phyloP scores from a whole-genome alignment of 139 green algal species.

The Volvox africanus region DNA sequence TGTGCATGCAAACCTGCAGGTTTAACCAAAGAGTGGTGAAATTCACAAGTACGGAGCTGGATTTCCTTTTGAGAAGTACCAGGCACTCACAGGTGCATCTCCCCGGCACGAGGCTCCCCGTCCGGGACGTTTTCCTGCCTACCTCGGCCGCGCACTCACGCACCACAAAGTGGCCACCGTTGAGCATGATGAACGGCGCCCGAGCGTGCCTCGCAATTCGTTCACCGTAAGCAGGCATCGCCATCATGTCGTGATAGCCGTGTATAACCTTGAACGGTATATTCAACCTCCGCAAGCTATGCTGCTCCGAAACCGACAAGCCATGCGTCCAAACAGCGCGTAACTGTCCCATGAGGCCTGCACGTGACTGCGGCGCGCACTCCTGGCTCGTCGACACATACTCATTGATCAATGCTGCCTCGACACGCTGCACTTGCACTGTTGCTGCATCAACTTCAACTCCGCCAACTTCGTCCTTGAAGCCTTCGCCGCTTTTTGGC shows the following conservation, averaged over 20 bases:
- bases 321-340: slow-evolving; percentile 67
- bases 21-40: not conserved
- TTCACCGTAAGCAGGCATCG: slow-evolving; percentile 57
- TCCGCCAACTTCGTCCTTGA: no score
- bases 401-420: slow-evolving; percentile 41
- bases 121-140: not conserved
- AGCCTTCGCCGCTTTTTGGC: no score
- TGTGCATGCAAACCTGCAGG: slow-evolving; percentile 37
- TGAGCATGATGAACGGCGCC: slow-evolving; percentile 48
- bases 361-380: slow-evolving; percentile 31
- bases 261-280: slow-evolving; percentile 61
- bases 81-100: no score
- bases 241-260: slow-evolving; percentile 68
- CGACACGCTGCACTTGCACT: not conserved
- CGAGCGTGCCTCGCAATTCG: slow-evolving; percentile 51
- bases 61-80: no score
- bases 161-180: slow-evolving; percentile 69
- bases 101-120: no score
- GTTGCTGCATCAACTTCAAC: not conserved
- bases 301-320: slow-evolving; percentile 47
- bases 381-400: slow-evolving; percentile 24
- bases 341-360: slow-evolving; percentile 65
- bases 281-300: not conserved
- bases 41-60: no score
- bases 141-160: slow-evolving; percentile 66